phyloP scores from a whole-genome alignment of 83 land plant species.

The Thuja plicata region DNA sequence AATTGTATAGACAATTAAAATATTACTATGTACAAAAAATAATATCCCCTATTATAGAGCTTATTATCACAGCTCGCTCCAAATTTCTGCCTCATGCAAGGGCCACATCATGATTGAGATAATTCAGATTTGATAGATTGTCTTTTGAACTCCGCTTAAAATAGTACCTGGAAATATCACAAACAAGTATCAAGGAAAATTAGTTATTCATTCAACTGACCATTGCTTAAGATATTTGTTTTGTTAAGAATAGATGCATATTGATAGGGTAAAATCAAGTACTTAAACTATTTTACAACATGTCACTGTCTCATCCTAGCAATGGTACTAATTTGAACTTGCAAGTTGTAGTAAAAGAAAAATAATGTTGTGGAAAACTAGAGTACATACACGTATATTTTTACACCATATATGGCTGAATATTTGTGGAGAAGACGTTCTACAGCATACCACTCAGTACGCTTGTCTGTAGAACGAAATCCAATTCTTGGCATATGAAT shows the following conservation, averaged over 20 bases:
- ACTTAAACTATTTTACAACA: neutral
- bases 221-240: neutral
- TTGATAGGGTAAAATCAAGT: neutral
- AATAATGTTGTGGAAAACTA: neutral
- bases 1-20: neutral
- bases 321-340: neutral
- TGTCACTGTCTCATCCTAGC: neutral
- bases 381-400: constrained; percentile 71
- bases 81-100: neutral
- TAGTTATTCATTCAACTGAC: neutral
- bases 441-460: constrained; percentile 74
- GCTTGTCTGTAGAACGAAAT: constrained; percentile 54
- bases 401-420: constrained; percentile 57
- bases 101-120: neutral
- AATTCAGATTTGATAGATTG: neutral
- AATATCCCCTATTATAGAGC: neutral
- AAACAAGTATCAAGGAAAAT: neutral
- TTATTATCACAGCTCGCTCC: neutral
- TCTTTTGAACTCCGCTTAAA: neutral
- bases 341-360: neutral
- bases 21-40: neutral
- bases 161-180: constrained; percentile 10
- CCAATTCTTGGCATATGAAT: constrained; percentile 91
- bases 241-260: neutral
- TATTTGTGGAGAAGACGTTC: constrained; percentile 87